These are phyloP conservation scores for Aquilaria yunnanensis DNA, from an alignment of 345 rosid genomes.

Conservation along the genomic window DNA sequence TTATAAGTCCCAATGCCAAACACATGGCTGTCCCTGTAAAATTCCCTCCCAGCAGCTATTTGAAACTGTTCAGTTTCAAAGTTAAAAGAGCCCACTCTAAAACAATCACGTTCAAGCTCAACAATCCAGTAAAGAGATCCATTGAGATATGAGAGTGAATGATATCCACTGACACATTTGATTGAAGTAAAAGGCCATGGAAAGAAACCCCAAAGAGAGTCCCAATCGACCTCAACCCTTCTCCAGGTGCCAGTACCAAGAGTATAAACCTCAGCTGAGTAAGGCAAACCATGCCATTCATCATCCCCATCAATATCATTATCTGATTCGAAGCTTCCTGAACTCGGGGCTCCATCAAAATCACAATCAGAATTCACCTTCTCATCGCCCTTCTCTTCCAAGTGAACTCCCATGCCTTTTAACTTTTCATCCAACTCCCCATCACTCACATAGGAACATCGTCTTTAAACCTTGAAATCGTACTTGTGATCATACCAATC, in stretches of 20 bases:
- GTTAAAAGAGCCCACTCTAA: neutral
- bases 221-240: neutral
- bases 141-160: neutral
- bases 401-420: too few species aligned
- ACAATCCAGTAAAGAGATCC: neutral
- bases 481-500: too few species aligned
- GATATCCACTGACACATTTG: neutral
- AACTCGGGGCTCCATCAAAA: too few species aligned
- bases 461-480: neutral
- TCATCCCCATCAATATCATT: too few species aligned
- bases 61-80: neutral
- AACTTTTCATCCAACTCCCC: neutral
- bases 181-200: too few species aligned
- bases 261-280: neutral
- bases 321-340: too few species aligned
- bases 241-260: neutral
- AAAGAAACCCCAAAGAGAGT: neutral
- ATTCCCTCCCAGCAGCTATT: neutral
- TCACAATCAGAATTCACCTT: too few species aligned
- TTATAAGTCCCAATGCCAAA: neutral
- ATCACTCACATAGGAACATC: neutral
- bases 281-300: neutral
- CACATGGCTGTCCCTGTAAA: neutral
- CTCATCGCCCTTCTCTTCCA: too few species aligned
- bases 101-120: neutral